phyloP scores from a whole-genome alignment of 495 filamentous ascomycete species.

The Penicillium tannophilum region DNA sequence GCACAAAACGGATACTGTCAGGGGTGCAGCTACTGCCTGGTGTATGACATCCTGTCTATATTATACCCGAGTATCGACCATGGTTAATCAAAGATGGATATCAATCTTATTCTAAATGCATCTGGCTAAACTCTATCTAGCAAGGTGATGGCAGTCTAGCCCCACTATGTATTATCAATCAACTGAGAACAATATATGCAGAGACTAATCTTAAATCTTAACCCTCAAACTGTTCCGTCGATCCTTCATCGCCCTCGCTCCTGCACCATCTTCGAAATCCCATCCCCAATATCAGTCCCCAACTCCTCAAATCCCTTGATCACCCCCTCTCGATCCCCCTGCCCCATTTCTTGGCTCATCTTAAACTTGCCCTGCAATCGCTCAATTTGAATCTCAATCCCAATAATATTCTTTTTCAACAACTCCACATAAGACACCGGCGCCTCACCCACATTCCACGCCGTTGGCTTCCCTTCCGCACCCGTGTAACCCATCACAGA shows the following conservation, averaged over 20 bases:
- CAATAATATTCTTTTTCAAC: conserved; percentile 55
- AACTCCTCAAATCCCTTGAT: conserved; percentile 46
- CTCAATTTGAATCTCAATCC: conserved; percentile 50
- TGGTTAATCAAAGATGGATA: no score
- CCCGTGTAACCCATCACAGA: conserved; percentile 48
- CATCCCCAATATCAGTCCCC: conserved; percentile 7
- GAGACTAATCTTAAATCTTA: no score
- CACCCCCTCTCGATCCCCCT: conserved; percentile 48
- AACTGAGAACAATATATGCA: no score
- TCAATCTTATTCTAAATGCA: no score
- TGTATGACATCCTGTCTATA: no score
- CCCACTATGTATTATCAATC: no score
- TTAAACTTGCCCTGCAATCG: conserved; percentile 56
- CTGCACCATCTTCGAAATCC: conserved; percentile 5
- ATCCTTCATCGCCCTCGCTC: conserved; percentile 7
- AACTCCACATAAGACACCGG: conserved; percentile 49
- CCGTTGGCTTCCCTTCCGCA: conserved; percentile 24
- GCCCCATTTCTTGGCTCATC: conserved; percentile 56
- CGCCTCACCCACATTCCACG: conserved; percentile 52
- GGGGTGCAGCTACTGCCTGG: no score
- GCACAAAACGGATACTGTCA: no score
- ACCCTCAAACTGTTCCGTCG: background rate
- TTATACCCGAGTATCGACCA: no score
- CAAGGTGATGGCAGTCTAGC: no score
- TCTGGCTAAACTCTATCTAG: no score